Evolutionary conservation across 306 rosid genomes (phyloP), one percentile per base, ranked within the genome.

Genomic region (Prunus davidiana): DNA sequence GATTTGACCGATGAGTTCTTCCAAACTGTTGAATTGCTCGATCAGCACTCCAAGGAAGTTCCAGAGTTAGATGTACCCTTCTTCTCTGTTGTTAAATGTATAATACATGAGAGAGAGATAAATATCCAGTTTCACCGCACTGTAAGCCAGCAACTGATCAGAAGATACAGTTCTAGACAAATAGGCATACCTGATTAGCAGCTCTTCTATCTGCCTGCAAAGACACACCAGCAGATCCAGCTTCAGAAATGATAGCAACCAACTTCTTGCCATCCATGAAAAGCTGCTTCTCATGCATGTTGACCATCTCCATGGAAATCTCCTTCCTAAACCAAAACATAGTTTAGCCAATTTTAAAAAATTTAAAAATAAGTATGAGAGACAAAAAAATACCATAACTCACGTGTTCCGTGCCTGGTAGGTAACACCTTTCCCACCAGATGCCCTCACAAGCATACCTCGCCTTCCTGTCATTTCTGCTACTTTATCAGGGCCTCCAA

Each of bases 31-130:
- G 99, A 75, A 95, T 95, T 41, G 99, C 99, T 74, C 99, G 86
- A 80, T 95, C 99, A 76, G 99, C 99, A 88, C 99, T 95, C 99
- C 99, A 95, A 46, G 99, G 99, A 80, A 95, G 97, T 78, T 95
- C 99, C 54, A 95, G 84, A 69, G 99, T 95, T 71, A 95, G 85
- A 86, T 95, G 99, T 70, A 95, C 97, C 82, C 99, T 89, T 87
- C 99, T 88, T 88, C 82, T 95, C 99, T 95, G 90, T 75, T 60
- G 77, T 66, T 41, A 66, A 85, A 73, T 78, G 49, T 73, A 65
- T 67, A 74, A 72, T 49, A 27, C 46, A 74, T 30, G 81, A 12
- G 70, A 47, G 60, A 12, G 24, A 50, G 65, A 65, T 41, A 8
- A 19, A 78, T 47, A 71, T 72, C 66, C 78, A 52, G 50, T 72